Evolutionary conservation across 305 asterid species (phyloP).

Genomic region (Nicotiana rustica): DNA sequence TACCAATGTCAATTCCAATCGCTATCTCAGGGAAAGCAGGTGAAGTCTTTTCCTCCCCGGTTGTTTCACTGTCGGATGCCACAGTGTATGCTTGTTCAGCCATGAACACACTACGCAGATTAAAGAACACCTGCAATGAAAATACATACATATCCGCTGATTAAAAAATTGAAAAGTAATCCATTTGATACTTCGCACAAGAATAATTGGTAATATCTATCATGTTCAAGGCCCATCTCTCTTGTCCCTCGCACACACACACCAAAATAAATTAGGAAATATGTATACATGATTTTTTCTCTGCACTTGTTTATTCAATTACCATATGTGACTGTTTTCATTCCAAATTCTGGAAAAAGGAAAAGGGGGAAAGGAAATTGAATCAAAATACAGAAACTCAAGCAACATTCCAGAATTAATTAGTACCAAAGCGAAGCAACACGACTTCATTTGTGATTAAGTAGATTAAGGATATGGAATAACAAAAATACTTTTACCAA

Average conservation of each 20-base stretch:
- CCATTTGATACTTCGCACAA: background rate
- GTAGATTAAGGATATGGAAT: background rate
- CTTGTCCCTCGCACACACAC: too few species aligned
- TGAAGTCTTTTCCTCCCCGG: slow-evolving; percentile 72
- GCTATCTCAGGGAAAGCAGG: slow-evolving; percentile 64
- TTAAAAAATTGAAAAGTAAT: background rate
- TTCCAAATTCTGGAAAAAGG: background rate
- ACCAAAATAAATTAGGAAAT: too few species aligned
- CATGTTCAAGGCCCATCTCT: background rate
- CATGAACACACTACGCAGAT: slow-evolving; percentile 51
- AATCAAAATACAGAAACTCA: background rate
- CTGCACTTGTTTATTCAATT: background rate
- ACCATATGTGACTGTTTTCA: background rate
- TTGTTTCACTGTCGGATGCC: slow-evolving; percentile 82
- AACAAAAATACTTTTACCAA: background rate
- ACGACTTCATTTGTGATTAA: background rate
- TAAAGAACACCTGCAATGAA: slow-evolving; percentile 31
- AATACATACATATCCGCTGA: background rate
- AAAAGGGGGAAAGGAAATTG: background rate
- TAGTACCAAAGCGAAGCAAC: background rate
- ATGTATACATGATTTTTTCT: background rate
- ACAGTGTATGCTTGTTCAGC: slow-evolving; percentile 87
- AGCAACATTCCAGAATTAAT: background rate
- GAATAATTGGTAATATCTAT: background rate
- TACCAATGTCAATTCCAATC: slow-evolving; percentile 89